A percentile compares a stretch with the other conserved stretches of the same genome.
Evolutionary conservation across 106 monocot species (phyloP).

Genomic region (Allium fistulosum): DNA sequence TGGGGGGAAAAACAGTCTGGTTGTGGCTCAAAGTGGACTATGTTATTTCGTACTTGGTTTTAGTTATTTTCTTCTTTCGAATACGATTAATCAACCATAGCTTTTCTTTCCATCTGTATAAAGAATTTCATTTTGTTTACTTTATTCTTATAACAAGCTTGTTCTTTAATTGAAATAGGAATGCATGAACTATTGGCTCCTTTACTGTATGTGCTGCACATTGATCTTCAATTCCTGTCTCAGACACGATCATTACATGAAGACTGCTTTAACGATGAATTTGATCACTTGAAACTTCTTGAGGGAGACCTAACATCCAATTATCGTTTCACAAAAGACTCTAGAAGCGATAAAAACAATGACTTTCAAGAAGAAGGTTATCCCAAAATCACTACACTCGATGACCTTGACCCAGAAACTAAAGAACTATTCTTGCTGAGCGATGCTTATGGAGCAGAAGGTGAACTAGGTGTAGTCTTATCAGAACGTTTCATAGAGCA

Average conservation of each 20-base stretch:
- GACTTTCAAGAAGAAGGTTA: conserved; percentile 11
- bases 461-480: conserved; percentile 75
- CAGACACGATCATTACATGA: conserved; percentile 52
- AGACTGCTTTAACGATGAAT: conserved; percentile 72
- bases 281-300: conserved; percentile 34
- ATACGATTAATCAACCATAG: too few relatives aligned
- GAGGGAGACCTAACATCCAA: conserved; percentile 37
- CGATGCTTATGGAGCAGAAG: conserved; percentile 93
- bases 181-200: conserved; percentile 98
- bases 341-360: neutral
- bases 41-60: too few relatives aligned
- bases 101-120: too few relatives aligned
- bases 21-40: too few relatives aligned
- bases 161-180: conserved; percentile 36
- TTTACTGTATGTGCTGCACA: conserved; percentile 75
- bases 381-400: conserved; percentile 33
- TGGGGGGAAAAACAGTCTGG: too few relatives aligned
- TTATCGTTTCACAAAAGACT: conserved; percentile 27
- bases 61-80: too few relatives aligned
- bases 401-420: conserved; percentile 69
- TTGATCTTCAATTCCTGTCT: conserved; percentile 64
- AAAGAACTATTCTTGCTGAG: conserved; percentile 62
- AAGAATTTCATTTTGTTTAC: too few relatives aligned
- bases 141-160: neutral
- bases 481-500: conserved; percentile 96